phyloP scores from a whole-genome alignment of 129 eudicot species.

The Glebionis coronaria region DNA sequence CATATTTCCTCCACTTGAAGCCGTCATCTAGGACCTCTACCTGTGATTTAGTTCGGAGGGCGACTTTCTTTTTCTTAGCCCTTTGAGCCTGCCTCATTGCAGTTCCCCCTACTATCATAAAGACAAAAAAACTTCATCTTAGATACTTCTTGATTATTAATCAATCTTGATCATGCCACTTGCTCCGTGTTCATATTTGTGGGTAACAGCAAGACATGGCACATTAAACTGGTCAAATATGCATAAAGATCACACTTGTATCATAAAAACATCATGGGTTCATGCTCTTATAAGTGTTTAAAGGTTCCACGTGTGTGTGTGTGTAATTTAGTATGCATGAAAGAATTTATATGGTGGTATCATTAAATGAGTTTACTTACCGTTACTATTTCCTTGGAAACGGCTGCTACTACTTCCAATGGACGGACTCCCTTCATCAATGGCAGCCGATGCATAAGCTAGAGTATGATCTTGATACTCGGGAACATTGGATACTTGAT shows the following conservation, averaged over 20 bases:
- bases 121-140: not conserved
- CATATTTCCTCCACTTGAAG: constrained; percentile 92
- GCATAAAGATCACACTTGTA: no score
- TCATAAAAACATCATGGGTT: not conserved
- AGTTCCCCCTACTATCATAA: constrained; percentile 28
- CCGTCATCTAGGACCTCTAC: constrained; percentile 81
- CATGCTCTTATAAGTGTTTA: not conserved
- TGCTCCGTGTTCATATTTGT: not conserved
- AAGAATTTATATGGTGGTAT: not conserved
- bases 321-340: constrained; percentile 1
- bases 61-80: constrained; percentile 47
- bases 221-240: constrained; percentile 1
- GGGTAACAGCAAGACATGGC: not conserved
- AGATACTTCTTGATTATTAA: not conserved
- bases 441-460: constrained; percentile 20
- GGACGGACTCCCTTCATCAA: constrained; percentile 26
- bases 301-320: not conserved
- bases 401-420: constrained; percentile 35
- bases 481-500: constrained; percentile 31
- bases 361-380: constrained; percentile 39
- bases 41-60: constrained; percentile 66
- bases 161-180: constrained; percentile 8
- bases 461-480: constrained; percentile 37
- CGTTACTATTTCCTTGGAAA: constrained; percentile 34
- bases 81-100: constrained; percentile 33